Percentiles rank a stretch among this genome's conserved stretches.
Evolutionary conservation across 768 basidiomycete genomes (phyloP).

Genomic region (Termitomyces sp.): DNA sequence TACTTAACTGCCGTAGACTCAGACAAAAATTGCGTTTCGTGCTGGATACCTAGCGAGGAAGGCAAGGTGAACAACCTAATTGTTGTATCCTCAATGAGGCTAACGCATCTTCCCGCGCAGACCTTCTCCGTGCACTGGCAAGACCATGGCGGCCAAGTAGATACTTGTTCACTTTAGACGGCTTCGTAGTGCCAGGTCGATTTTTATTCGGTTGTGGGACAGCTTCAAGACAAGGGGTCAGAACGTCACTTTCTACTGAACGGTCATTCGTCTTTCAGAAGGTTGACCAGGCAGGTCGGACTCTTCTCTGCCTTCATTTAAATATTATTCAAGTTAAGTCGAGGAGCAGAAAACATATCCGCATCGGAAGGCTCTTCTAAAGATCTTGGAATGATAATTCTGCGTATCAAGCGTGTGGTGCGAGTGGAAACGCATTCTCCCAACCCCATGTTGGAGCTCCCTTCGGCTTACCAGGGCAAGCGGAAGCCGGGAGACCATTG

Average conservation of each 20-base stretch:
- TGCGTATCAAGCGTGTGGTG: slow-evolving; percentile 40
- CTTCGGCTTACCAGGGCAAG: slow-evolving; percentile 26
- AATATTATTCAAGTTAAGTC: neutral
- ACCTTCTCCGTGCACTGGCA: slow-evolving; percentile 59
- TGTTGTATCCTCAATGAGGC: neutral
- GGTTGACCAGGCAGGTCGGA: slow-evolving; percentile 31
- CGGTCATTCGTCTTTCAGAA: slow-evolving; percentile 57
- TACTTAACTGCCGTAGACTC: slow-evolving; percentile 48
- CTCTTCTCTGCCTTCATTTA: neutral
- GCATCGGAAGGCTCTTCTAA: slow-evolving; percentile 19
- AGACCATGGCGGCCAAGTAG: slow-evolving; percentile 47
- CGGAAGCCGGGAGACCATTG: slow-evolving; percentile 36
- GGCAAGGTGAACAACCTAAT: slow-evolving; percentile 39
- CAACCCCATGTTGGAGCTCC: slow-evolving; percentile 36
- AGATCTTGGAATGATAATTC: slow-evolving; percentile 46
- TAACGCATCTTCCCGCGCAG: slow-evolving; percentile 23
- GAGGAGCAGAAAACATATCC: slow-evolving; percentile 1
- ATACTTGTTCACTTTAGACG: slow-evolving; percentile 59
- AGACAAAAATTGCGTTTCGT: slow-evolving; percentile 41
- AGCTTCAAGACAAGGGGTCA: slow-evolving; percentile 46
- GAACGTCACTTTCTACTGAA: slow-evolving; percentile 44
- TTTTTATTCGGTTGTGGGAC: slow-evolving; percentile 54
- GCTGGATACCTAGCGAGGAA: slow-evolving; percentile 62
- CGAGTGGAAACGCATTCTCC: slow-evolving; percentile 22
- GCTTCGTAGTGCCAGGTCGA: slow-evolving; percentile 53